Evolutionary conservation across 1,284 basidiomycete genomes (phyloP).

Genomic region (Ceratobasidium sp.): DNA sequence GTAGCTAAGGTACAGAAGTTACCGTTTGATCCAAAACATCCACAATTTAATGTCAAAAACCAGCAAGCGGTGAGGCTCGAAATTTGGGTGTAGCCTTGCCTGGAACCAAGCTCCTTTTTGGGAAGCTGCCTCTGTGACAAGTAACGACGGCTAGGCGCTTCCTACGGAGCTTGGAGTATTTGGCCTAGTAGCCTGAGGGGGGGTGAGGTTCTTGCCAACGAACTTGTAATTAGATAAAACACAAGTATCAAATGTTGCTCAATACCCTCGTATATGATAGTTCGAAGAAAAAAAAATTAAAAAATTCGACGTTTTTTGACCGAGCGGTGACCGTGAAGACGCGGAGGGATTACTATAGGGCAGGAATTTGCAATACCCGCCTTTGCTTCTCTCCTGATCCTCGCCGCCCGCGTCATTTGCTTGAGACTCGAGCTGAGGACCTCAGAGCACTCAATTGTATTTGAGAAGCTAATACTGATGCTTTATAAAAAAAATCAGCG

Average conservation of each 20-base stretch:
- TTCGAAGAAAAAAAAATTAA: no score
- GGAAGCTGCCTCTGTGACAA: constrained; percentile 19
- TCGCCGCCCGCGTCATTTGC: neutral
- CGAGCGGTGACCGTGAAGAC: neutral
- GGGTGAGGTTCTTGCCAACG: neutral
- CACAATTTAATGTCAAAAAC: no score
- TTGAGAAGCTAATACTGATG: no score
- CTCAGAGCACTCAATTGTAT: neutral
- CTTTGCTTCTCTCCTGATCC: neutral
- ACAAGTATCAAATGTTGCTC: neutral
- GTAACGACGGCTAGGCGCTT: neutral
- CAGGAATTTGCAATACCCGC: constrained; percentile 13
- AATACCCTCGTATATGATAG: neutral
- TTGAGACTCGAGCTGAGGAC: neutral
- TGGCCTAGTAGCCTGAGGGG: neutral
- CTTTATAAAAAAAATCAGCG: neutral
- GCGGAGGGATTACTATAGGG: neutral
- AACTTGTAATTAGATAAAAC: neutral
- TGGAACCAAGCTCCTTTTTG: constrained; percentile 8
- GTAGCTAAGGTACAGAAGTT: no score
- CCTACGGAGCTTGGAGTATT: neutral
- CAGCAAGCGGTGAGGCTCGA: no score
- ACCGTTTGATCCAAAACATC: no score
- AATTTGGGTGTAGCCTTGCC: no score
- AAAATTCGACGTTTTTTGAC: neutral